phyloP scores from a whole-genome alignment of 2,329 filamentous ascomycete genomes.

The Scytalidium lignicola region DNA sequence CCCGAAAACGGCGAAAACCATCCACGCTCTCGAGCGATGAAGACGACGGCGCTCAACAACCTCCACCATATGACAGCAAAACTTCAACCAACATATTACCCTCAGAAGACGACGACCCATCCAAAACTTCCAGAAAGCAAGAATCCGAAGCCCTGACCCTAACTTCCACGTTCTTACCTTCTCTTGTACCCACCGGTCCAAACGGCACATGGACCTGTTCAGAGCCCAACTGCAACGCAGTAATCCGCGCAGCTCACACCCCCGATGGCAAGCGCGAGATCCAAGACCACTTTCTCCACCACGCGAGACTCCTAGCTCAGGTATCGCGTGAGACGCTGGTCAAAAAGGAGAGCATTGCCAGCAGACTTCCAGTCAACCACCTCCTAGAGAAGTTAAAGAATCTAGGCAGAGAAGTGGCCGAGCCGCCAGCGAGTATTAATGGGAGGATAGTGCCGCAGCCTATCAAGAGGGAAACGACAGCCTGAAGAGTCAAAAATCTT shows the following conservation, averaged over 20 bases:
- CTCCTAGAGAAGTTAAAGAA: constrained; percentile 51
- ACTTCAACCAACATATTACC: background rate
- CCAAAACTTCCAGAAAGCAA: background rate
- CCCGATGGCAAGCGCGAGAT: constrained; percentile 51
- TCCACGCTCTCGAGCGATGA: background rate
- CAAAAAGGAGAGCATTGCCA: constrained; percentile 41
- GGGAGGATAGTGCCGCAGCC: constrained; percentile 33
- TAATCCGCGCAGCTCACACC: constrained; percentile 58
- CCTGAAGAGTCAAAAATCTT: background rate
- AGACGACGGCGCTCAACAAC: background rate
- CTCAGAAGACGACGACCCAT: constrained; percentile 1
- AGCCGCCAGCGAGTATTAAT: constrained; percentile 25
- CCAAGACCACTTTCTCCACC: constrained; percentile 54
- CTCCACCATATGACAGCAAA: background rate
- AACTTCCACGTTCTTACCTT: constrained; percentile 34
- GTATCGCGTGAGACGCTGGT: constrained; percentile 40
- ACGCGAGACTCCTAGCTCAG: constrained; percentile 50
- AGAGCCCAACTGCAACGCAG: constrained; percentile 57
- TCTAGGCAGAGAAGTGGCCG: constrained; percentile 33
- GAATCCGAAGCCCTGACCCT: background rate
- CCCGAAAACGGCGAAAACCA: background rate
- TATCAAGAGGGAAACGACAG: constrained; percentile 32
- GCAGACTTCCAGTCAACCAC: constrained; percentile 33
- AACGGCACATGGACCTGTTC: constrained; percentile 63
- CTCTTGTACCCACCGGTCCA: constrained; percentile 46